Base-by-base conservation (phyloP, 1,284 basidiomycete species). In the Leccinum glutinopallens region DNA sequence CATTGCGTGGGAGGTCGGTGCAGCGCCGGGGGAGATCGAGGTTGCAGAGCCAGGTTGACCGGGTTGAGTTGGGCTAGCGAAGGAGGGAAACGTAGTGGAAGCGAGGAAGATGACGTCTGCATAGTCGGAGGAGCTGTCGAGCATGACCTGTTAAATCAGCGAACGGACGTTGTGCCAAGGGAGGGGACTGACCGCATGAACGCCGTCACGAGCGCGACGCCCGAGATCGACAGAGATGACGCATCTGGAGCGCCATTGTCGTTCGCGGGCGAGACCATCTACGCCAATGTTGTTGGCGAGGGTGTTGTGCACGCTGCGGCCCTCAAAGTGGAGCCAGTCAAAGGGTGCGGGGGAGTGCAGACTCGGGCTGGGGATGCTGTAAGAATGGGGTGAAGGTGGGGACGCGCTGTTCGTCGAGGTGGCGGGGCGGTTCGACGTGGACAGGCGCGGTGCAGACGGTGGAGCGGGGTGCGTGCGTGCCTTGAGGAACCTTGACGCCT, bases 301-400 rank as follows among this genome's bases (percentile, higher is more conserved):
- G 3, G 91, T 92, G 10, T 88, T 91, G 74, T 89, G 89, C 37
- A 90, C 85, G 0, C 83, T 88, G 6, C 90, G 81, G 2, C 89
- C 90, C 71, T 93, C 91, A 67, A 93, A 91, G 70, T 93, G 91
- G 3, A 93, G 76, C 91, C 91, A 93, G 68, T 93, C 90, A 62
- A 93, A 90, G 0, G 91, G 91, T 0, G 90, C 88, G 87, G 87
- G 32, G 59, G 84, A 87, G 66, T 83, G 80, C n/a, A 80, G 78
- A 61, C 80, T 83, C 29, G 74, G 76, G 67, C 71, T 76, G 69
- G 67, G 76, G 66, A 76, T 39, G 13, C 25, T 29, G 25, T 29
- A 29, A 29, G 25, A 29, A 4, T 29, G 25, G 25, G 25, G 25
- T 29, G 25, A 29, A 29, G 25, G 25, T 29, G 25, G 25, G 25